Conservation (phyloP, 1,284 basidiomycete genomes). For the Termitomyces sp. region DNA sequence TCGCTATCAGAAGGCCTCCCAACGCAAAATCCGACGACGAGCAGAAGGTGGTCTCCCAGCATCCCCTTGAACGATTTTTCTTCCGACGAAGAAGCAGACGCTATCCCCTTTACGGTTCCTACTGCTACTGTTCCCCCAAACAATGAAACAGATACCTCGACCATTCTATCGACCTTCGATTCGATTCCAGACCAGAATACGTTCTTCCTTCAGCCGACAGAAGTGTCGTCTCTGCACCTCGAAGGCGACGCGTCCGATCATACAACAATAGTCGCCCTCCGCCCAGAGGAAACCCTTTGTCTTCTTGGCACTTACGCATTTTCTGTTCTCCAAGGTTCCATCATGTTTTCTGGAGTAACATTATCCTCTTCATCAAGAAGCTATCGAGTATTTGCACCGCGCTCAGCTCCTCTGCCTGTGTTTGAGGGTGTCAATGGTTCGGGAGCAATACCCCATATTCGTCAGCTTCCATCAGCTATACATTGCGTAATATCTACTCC, state of each 20-base stretch:
- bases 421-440: conserved; percentile 32
- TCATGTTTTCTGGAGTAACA: conserved; percentile 46
- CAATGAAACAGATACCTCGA: conserved; percentile 11
- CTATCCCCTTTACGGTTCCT: conserved; percentile 10
- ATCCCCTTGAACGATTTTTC: conserved; percentile 43
- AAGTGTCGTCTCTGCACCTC: conserved; percentile 27
- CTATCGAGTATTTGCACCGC: conserved; percentile 59
- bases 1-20: conserved; percentile 25
- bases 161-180: conserved; percentile 38
- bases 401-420: conserved; percentile 61
- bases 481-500: conserved; percentile 18
- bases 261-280: conserved; percentile 38
- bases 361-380: conserved; percentile 35
- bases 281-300: conserved; percentile 43
- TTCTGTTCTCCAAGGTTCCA: conserved; percentile 48
- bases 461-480: conserved; percentile 24
- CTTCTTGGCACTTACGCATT: conserved; percentile 55
- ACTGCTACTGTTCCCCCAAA: not conserved
- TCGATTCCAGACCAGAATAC: conserved; percentile 40
- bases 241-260: conserved; percentile 7
- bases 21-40: conserved; percentile 10
- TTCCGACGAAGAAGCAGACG: conserved; percentile 43
- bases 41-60: conserved; percentile 49
- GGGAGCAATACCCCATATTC: conserved; percentile 12
- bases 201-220: conserved; percentile 37